Evolutionary conservation across 2,329 filamentous ascomycete species (phyloP), one percentile per base, ranked within the genome.

Genomic region (Xylariomycetidae sp.): DNA sequence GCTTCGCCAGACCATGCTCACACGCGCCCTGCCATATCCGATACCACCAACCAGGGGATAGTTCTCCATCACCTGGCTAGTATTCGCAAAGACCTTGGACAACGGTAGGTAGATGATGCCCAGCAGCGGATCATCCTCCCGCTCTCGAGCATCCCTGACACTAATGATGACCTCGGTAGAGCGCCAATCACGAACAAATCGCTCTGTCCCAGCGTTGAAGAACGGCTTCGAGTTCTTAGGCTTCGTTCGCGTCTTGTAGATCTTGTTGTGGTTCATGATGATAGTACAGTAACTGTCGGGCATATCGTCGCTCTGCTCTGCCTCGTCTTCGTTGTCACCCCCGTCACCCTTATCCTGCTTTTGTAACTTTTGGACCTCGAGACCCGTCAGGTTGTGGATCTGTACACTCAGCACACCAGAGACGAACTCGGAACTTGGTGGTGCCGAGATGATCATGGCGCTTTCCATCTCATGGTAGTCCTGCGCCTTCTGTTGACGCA

Each of bases 211-310:
- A 3, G 84, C 83, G 44, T 88, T 88, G 66, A 84, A 88, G 57
- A 87, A 88, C 0, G 84, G 84, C 48, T 85, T 86, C 0, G 78
- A 72, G 41, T 86, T 87, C 61, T 86, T 85, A 1, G 84, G 83
- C 58, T 88, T 88, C 1, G 83, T 85, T 12, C 84, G 66, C 2
- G 83, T 85, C 47, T 73, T 79, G 61, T 81, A 88, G 10, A 71
- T 64, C 53, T 74, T 86, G 44, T 73, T 72, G 50, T 88, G 82
- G 51, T 88, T 86, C 45, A 88, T 59, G 27, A 87, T 82, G 45
- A 88, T 74, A 19, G 72, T 85, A 54, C 81, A 85, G 53, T 86
- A 88, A 16, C 78, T 69, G 30, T 80, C 82, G 0, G 83, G 84
- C 25, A 86, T 62, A 27, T 78, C 72, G 4, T 82, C 77, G 12